These are phyloP conservation scores for Cymbidium sinense DNA, from an alignment of 106 monocot genomes.

Conservation along the genomic window DNA sequence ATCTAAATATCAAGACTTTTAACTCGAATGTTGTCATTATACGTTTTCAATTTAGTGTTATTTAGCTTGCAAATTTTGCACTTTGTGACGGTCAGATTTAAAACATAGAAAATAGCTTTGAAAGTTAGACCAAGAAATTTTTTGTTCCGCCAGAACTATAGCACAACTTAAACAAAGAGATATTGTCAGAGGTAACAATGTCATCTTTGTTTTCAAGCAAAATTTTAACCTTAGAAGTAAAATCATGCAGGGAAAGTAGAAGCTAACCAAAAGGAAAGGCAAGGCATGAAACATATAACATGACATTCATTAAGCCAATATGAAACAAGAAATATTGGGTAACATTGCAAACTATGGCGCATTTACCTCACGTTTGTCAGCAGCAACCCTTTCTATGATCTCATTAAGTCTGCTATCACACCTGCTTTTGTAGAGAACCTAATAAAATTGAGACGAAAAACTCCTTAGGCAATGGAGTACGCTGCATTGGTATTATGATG, in stretches of 20 bases:
- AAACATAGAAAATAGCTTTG: background rate
- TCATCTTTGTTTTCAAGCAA: background rate
- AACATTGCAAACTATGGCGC: background rate
- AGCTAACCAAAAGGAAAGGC: background rate
- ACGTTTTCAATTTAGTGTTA: background rate
- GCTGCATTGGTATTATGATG: background rate
- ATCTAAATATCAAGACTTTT: background rate
- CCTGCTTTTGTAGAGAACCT: constrained; percentile 97
- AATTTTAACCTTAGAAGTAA: background rate
- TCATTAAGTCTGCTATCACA: constrained; percentile 98
- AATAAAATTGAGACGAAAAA: background rate
- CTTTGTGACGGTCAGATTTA: background rate
- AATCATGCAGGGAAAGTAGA: constrained; percentile 1
- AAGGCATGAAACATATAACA: background rate
- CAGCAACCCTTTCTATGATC: constrained; percentile 78
- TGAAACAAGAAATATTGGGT: background rate
- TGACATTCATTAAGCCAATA: background rate
- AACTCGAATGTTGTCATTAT: background rate
- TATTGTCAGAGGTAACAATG: background rate
- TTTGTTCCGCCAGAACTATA: background rate
- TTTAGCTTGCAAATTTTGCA: background rate
- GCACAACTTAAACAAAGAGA: background rate
- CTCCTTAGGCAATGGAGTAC: background rate
- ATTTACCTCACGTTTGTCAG: constrained; percentile 89
- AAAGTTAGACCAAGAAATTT: background rate